Base-by-base conservation (phyloP, 768 basidiomycete genomes). In the Coprinopsis sp. region DNA sequence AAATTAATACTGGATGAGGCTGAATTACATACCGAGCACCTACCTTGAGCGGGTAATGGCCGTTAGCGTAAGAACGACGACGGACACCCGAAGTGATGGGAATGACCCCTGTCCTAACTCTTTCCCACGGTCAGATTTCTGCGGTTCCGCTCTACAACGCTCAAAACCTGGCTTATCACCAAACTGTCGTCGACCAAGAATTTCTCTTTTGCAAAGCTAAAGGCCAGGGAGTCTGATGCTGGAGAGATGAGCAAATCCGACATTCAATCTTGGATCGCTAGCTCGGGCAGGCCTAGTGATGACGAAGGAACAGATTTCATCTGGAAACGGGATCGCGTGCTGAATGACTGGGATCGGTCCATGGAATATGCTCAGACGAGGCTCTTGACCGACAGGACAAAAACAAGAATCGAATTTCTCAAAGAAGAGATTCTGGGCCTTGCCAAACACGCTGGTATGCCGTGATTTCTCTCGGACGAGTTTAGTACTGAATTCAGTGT, bases 231-330 rank as follows among this genome's bases (percentile, higher is more conserved):
- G 61, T 63, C 61, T 55, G 58, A 56, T 38, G 62, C 59, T 36
- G 54, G 58, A 24, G 49, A 54, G 39, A 70, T 74, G 66, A 70
- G 66, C 59, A 73, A 70, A 58, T 65, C 75, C 37, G 79, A 80
- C 56, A 82, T 86, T 56, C 70, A 76, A 56, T 76, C 78, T 24
- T 87, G 84, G 84, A 68, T 82, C 44, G 72, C 76, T 29, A 70
- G 72, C n/a, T 70, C 79, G 21, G 51, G 41, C 21, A 54, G 51
- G 23, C 59, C 62, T 39, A 55, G 59, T 37, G 54, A 50, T 37
- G 62, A 64, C 44, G 68, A 52, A 13, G 55, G 53, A 33, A 68
- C 68, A 28, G 65, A 66, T 43, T 51, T 60, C 13, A 51, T 57
- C 4, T 87, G 84, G 85, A 67, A 70, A 48, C 66, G 77, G 59